Conservation (phyloP, 441 rosid genomes). For the Gossypium trilobum region DNA sequence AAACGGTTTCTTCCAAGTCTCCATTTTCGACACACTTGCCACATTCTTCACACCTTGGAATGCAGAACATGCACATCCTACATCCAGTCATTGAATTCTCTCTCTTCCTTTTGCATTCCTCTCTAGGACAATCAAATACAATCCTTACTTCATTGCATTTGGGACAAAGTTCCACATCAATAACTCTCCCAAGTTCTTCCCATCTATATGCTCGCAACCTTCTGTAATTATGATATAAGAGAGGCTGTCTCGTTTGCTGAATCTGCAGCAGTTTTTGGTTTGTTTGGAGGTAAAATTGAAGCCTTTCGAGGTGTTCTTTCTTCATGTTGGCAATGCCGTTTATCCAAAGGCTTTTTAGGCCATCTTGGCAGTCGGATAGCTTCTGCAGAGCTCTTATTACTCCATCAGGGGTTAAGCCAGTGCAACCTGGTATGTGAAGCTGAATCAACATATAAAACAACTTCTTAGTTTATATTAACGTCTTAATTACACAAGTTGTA, state of each 20-base stretch:
- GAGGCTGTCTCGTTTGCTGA: background rate
- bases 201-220: background rate
- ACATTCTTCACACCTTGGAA: constrained; percentile 64
- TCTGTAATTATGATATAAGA: constrained; percentile 22
- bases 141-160: constrained; percentile 40
- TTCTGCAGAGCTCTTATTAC: constrained; percentile 42
- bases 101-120: constrained; percentile 27
- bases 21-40: constrained; percentile 36
- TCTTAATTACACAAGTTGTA: too few species aligned
- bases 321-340: constrained; percentile 36
- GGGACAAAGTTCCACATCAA: constrained; percentile 49
- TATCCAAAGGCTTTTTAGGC: constrained; percentile 29
- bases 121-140: constrained; percentile 39
- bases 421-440: constrained; percentile 58
- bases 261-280: background rate
- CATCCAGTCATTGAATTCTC: constrained; percentile 24
- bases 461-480: too few species aligned
- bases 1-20: constrained; percentile 46
- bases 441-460: constrained; percentile 19
- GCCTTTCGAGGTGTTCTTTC: constrained; percentile 31
- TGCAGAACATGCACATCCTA: constrained; percentile 51
- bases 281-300: constrained; percentile 11
- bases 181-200: background rate
- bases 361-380: constrained; percentile 28
- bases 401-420: constrained; percentile 61